Evolutionary conservation across 73 alveolate species (phyloP), one percentile per base, ranked within the genome.

Genomic region (Paramecium tetraurelia): DNA sequence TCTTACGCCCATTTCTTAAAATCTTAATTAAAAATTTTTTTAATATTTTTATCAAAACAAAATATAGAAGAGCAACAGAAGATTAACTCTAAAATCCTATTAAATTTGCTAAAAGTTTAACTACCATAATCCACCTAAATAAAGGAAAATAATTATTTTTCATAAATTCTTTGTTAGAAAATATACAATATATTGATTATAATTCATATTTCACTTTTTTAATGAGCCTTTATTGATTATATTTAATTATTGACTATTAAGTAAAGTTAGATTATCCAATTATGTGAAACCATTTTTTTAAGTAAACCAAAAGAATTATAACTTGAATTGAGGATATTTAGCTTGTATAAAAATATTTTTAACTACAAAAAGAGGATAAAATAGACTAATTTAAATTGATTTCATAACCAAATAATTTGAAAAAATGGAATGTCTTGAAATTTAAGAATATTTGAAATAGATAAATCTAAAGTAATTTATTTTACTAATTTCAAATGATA

Each of bases 1-100:
- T 90, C 95, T 69, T 84, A 70, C 58, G 24, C 77, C 95, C 95
- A 90, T 90, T 90, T 44, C 18, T 11, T 75, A 59, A 59, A 59
- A 59, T 59, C 77, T 59, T 59, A 59, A 24, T 59, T 59, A 59
- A 59, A 59, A 16, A 24, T 59, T 20, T 24, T 24, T 59, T 59
- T 59, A 59, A 59, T 59, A 59, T 59, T 24, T 58, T 24, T 18
- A 31, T 59, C 43, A 29, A 48, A 59, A 59, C 77, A 21, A 59
- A 21, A 14, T 59, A 59, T 59, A 24, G 77, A 59, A 4, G 35
- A 59, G 10, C 24, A 48, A 12, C 1, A 2, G 20, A 46, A 46
- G 58, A 46, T 46, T 21, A 0, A 5, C 9, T 22, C 59, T 11
- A 48, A 40, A 40, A 40, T 0, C 2, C 16, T 40, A 40, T 40